Conservation (phyloP, 805 yeast species). For the Candida ortonii region DNA sequence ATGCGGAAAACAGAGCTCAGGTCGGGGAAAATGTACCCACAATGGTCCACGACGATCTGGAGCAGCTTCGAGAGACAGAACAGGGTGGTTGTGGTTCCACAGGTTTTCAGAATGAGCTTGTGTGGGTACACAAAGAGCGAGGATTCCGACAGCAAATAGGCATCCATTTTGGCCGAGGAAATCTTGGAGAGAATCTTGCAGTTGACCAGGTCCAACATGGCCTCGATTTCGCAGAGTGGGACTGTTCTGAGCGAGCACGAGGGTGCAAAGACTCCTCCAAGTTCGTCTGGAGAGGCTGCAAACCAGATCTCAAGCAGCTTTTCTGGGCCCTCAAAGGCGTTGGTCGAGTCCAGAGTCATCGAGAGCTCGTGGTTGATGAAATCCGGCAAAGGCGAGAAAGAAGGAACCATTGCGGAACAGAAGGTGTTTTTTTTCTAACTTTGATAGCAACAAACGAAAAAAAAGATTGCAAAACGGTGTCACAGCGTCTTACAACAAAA, state of each 20-base stretch:
- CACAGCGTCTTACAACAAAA: slow-evolving; percentile 25
- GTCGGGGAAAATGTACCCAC: slow-evolving; percentile 38
- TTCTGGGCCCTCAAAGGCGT: slow-evolving; percentile 97
- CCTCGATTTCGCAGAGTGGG: slow-evolving; percentile 65
- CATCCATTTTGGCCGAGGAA: slow-evolving; percentile 64
- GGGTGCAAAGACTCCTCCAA: slow-evolving; percentile 10
- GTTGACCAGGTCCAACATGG: slow-evolving; percentile 72
- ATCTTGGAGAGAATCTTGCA: slow-evolving; percentile 86
- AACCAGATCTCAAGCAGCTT: slow-evolving; percentile 91
- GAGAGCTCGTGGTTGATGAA: slow-evolving; percentile 76
- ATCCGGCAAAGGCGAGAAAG: slow-evolving; percentile 21
- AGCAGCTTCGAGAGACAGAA: slow-evolving; percentile 69
- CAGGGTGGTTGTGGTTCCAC: slow-evolving; percentile 93
- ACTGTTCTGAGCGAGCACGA: slow-evolving; percentile 55
- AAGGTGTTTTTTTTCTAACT: slow-evolving; percentile 21
- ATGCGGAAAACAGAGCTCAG: slow-evolving; percentile 50
- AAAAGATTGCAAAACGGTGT: slow-evolving; percentile 24
- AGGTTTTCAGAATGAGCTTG: slow-evolving; percentile 83
- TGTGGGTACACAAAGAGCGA: slow-evolving; percentile 87
- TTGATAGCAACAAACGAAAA: slow-evolving; percentile 28
- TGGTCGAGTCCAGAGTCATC: slow-evolving; percentile 76
- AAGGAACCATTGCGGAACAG: slow-evolving; percentile 12
- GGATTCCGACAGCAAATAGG: slow-evolving; percentile 84
- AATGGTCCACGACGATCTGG: slow-evolving; percentile 42
- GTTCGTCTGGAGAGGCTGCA: slow-evolving; percentile 42